Evolutionary conservation across 345 rosid genomes (phyloP).

Genomic region (Lagerstroemia speciosa): DNA sequence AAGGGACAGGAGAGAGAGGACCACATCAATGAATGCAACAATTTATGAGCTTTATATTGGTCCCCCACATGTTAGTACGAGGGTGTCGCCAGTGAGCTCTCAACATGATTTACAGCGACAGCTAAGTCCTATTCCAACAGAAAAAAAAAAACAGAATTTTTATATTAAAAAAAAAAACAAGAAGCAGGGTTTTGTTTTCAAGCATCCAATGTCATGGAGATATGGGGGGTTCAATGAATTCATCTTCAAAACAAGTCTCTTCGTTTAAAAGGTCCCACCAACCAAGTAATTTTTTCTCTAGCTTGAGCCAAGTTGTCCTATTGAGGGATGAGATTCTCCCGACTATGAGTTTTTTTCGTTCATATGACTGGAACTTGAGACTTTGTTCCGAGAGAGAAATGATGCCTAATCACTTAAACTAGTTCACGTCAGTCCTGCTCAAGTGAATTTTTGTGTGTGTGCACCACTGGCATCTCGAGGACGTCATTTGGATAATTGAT

Average conservation of each 20-base stretch:
- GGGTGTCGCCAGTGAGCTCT: not conserved
- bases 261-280: not conserved
- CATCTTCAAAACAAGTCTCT: not conserved
- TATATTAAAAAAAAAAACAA: too few relatives aligned
- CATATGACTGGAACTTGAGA: too few relatives aligned
- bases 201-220: constrained; percentile 1
- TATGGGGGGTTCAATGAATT: not conserved
- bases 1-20: not conserved
- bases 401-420: too few relatives aligned
- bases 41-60: not conserved
- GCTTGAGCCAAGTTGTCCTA: too few relatives aligned
- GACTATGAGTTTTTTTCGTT: too few relatives aligned
- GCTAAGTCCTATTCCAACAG: not conserved
- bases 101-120: not conserved
- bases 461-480: too few relatives aligned
- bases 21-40: constrained; percentile 1
- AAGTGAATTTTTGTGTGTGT: too few relatives aligned
- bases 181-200: not conserved
- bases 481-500: too few relatives aligned
- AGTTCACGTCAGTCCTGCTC: not conserved
- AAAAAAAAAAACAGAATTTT: not conserved
- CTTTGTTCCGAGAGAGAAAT: too few relatives aligned
- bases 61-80: constrained; percentile 4
- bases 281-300: not conserved
- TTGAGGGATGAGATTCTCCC: too few relatives aligned